phyloP scores from a whole-genome alignment of 352 stramenopile species.

The Peronospora tabacina region DNA sequence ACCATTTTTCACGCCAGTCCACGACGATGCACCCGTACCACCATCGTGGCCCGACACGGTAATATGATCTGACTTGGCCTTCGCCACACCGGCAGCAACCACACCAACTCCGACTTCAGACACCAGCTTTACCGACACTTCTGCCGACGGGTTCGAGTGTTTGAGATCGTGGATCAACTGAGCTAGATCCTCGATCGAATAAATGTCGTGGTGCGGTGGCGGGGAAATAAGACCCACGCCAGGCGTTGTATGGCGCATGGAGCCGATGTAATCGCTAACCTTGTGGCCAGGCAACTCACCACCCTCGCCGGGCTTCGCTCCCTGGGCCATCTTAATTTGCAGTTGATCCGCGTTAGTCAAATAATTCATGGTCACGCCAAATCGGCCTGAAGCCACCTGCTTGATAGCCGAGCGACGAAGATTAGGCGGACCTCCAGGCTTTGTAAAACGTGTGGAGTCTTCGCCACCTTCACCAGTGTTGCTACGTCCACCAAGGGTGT shows the following conservation, averaged over 20 bases:
- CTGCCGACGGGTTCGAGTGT: conserved; percentile 89
- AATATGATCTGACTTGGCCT: conserved; percentile 93
- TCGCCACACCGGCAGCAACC: conserved; percentile 88
- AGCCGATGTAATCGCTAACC: conserved; percentile 93
- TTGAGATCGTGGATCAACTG: conserved; percentile 98
- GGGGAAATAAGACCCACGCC: conserved; percentile 94
- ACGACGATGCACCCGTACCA: conserved; percentile 91
- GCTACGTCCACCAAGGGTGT: conserved; percentile 88
- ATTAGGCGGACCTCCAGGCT: conserved; percentile 36
- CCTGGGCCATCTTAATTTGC: conserved; percentile 98
- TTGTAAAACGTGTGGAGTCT: conserved; percentile 75
- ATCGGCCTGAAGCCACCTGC: conserved; percentile 92
- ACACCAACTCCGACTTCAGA: conserved; percentile 94
- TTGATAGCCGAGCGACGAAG: conserved; percentile 90
- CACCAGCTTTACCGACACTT: conserved; percentile 95
- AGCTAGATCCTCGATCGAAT: conserved; percentile 96
- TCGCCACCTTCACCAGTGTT: conserved; percentile 96
- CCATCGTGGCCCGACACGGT: conserved; percentile 93
- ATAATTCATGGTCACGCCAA: conserved; percentile 96
- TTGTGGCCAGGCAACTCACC: conserved; percentile 95
- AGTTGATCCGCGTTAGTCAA: conserved; percentile 95
- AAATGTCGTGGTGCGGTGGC: conserved; percentile 97
- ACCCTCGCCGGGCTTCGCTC: conserved; percentile 94
- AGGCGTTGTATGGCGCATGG: conserved; percentile 93
- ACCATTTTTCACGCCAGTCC: conserved; percentile 91